phyloP scores from a whole-genome alignment of 345 rosid species.

The Populus deltoides region DNA sequence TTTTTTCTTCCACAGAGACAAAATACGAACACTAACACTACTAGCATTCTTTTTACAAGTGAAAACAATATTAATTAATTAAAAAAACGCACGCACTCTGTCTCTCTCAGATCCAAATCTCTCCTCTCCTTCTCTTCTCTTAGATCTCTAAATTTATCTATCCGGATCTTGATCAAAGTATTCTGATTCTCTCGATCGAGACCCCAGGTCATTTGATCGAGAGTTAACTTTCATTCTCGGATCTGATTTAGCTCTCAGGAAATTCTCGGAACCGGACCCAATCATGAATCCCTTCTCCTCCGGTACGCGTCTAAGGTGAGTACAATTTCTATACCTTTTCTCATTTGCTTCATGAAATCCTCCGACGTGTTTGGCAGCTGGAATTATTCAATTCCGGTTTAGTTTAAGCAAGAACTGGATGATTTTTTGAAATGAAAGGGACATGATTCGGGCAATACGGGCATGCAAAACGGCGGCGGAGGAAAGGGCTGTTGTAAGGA shows the following conservation, averaged over 20 bases:
- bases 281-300: conserved; percentile 98
- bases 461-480: conserved; percentile 99
- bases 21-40: not conserved
- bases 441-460: conserved; percentile 96
- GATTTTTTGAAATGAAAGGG: conserved; percentile 40
- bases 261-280: conserved; percentile 35
- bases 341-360: not conserved
- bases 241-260: conserved; percentile 33
- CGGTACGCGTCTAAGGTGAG: conserved; percentile 93
- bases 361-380: not conserved
- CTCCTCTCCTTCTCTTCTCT: conserved; percentile 12
- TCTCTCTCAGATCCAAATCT: conserved; percentile 54
- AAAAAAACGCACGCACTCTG: not conserved
- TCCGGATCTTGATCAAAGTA: conserved; percentile 34
- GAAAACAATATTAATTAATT: not conserved
- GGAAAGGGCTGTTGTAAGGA: conserved; percentile 96
- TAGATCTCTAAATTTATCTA: conserved; percentile 33
- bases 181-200: conserved; percentile 3
- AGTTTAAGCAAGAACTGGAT: not conserved
- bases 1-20: not conserved
- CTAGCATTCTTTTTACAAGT: not conserved
- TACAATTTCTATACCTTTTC: conserved; percentile 4
- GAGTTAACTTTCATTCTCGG: conserved; percentile 17
- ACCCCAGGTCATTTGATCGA: conserved; percentile 4
- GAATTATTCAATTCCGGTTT: conserved; percentile 6